Evolutionary conservation across 495 filamentous ascomycete species (phyloP).

Genomic region (Staphylotrichum longicolle): DNA sequence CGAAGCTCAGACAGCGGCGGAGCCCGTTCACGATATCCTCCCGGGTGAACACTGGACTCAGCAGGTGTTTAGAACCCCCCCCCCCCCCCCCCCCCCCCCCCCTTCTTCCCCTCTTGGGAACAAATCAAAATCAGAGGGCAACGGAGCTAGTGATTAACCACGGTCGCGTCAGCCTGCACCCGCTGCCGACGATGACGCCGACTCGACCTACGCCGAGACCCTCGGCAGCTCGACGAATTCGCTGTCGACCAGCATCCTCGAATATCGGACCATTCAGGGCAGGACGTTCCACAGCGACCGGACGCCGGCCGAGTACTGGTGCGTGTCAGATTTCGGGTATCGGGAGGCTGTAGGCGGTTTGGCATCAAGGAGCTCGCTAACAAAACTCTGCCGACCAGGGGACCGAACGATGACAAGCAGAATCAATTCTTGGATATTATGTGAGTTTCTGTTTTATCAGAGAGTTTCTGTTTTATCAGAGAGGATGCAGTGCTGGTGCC

Average conservation of each 20-base stretch:
- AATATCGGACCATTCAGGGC: constrained; percentile 44
- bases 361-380: no score
- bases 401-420: constrained; percentile 40
- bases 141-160: background rate
- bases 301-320: constrained; percentile 37
- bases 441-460: constrained; percentile 18
- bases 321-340: background rate
- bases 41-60: constrained; percentile 18
- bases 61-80: background rate
- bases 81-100: no score
- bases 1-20: background rate
- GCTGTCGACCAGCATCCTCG: constrained; percentile 42
- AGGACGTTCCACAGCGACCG: constrained; percentile 40
- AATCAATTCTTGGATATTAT: constrained; percentile 43
- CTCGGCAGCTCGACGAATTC: constrained; percentile 41
- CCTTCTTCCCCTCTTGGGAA: no score
- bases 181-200: background rate
- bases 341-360: no score
- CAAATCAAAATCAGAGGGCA: background rate
- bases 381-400: constrained; percentile 25
- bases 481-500: no score
- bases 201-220: background rate
- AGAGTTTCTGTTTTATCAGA: background rate
- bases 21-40: background rate
- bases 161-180: background rate